These are phyloP conservation scores for Termitomyces sp. DNA, from an alignment of 768 basidiomycete species.

Conservation along the genomic window DNA sequence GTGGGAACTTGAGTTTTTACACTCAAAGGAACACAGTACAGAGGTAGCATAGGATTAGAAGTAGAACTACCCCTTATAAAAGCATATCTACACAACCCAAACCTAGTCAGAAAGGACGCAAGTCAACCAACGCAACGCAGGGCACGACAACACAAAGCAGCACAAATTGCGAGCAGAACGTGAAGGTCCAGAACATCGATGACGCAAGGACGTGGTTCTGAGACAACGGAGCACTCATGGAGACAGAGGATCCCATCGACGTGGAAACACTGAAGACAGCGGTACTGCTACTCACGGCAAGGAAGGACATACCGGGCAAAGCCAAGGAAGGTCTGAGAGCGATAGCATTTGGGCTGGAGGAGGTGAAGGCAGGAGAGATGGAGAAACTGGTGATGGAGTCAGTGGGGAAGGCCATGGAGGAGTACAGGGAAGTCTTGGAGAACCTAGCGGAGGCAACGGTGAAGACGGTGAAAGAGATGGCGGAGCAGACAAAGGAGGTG, in stretches of 20 bases:
- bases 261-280: background rate
- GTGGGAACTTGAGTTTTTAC: too few relatives aligned
- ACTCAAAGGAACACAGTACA: too few relatives aligned
- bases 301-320: background rate
- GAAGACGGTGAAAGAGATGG: too few relatives aligned
- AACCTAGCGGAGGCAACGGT: background rate
- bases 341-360: background rate
- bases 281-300: background rate
- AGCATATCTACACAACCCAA: too few relatives aligned
- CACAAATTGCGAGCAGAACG: background rate
- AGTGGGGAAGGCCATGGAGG: background rate
- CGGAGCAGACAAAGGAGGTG: background rate
- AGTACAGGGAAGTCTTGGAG: background rate
- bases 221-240: background rate
- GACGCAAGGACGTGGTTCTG: background rate
- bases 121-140: background rate
- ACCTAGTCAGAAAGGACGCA: background rate
- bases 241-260: background rate
- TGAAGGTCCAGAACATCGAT: background rate
- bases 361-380: background rate
- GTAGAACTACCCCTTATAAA: too few relatives aligned
- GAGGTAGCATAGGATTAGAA: too few relatives aligned
- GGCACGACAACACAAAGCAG: background rate
- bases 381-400: background rate
- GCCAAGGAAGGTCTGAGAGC: background rate